These are phyloP conservation scores for Cordyceps militaris DNA, from an alignment of 2,329 filamentous ascomycete genomes.

Conservation along the genomic window DNA sequence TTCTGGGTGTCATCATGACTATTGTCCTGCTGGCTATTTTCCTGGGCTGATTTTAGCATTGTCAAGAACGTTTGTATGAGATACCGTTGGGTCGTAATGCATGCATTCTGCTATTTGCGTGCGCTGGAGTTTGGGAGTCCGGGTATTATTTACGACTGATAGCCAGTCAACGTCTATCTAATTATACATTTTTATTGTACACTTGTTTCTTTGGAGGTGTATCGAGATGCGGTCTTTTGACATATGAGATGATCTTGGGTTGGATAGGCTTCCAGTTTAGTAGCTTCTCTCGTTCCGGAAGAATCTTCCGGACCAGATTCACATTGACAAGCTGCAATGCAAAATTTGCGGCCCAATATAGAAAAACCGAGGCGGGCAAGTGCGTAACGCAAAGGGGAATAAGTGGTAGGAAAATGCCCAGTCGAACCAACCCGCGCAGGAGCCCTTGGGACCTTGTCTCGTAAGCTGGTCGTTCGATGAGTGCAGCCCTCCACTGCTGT, in stretches of 20 bases:
- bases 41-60: conserved; percentile 11
- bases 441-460: conserved; percentile 19
- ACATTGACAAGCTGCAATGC: conserved; percentile 29
- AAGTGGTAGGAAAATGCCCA: conserved; percentile 26
- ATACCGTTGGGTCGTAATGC: not conserved
- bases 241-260: conserved; percentile 5
- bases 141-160: conserved; percentile 5
- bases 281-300: conserved; percentile 18
- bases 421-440: conserved; percentile 21
- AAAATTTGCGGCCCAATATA: conserved; percentile 35
- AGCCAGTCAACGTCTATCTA: not conserved
- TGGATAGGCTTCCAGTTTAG: conserved; percentile 9
- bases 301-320: conserved; percentile 20
- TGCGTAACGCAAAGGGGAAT: conserved; percentile 29
- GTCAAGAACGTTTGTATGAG: not conserved
- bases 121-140: conserved; percentile 12
- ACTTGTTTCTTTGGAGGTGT: not conserved
- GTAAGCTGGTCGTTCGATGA: conserved; percentile 14
- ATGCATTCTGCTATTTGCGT: conserved; percentile 3
- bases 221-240: not conserved
- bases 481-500: conserved; percentile 22
- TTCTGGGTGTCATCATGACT: conserved; percentile 79
- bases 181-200: not conserved
- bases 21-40: conserved; percentile 85
- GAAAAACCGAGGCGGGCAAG: conserved; percentile 33